Evolutionary conservation across 225 moss, liverwort and hornwort genomes (phyloP), one percentile per base, ranked within the genome.

Genomic region (Pseudoscleropodium purum): DNA sequence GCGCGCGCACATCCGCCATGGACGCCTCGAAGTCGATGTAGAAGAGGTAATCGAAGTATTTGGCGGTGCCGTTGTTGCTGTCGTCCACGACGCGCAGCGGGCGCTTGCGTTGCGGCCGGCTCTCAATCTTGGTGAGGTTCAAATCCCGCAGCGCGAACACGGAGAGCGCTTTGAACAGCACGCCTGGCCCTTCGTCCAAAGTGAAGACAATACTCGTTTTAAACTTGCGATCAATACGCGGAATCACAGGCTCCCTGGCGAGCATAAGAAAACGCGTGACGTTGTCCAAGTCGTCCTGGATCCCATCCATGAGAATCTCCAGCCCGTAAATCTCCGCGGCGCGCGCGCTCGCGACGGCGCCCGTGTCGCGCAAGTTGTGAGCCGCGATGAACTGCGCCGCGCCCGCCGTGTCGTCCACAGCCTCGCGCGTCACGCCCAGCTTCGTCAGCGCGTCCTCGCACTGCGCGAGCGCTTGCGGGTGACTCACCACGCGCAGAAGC

Each of bases 161-260:
- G 14, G 99, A 96, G 27, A 99, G 94, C 20, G 99, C 99, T 88
- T 96, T 99, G 92, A 99, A 99, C 1, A 99, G 86, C 7, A 99
- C 97, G 49, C 99, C 99, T 5, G 99, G 99, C 34, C 99, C 97
- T 77, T 99, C 99, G 41, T 99, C 96, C 74, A 97, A 81, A 6
- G 99, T 99, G 87, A 99, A 99, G 65, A 99, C 99, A 59, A 99
- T 96, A 84, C 99, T 99, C 5, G 99, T 99, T 94, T 99, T 99
- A 89, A 96, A 99, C 72, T 93, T 95, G 75, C 99, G 95, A 75
- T 99, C 99, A 80, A 70, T 95, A 72, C 99, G 94, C 0, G 99
- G 99, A 75, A 99, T 99, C 59, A 99, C 75, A 6, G 99, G 99
- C 92, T 99, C 99, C 43, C 99, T 91, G 7, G 99, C 99, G 18